Base-by-base conservation (phyloP, 2,329 filamentous ascomycete species). In the Stachybotrys echinatus region DNA sequence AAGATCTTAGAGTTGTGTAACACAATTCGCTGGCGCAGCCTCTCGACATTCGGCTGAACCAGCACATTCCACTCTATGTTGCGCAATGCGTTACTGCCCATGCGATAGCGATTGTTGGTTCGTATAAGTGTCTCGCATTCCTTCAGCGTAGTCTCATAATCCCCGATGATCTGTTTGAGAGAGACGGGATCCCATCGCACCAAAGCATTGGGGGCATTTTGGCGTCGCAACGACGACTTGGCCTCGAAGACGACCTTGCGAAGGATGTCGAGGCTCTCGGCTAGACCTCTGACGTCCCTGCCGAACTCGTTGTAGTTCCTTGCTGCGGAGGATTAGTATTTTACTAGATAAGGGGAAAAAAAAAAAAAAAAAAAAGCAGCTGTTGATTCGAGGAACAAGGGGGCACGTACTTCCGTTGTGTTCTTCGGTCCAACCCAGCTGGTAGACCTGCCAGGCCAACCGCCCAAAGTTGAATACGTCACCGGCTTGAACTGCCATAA, bases 11-110 rank as follows among this genome's bases (percentile, higher is more conserved):
- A 60, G 50, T 65, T 67, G 48, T 70, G 67, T 17, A 69, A 51
- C n/a, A 54, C 51, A 19, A 70, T 65, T 6, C 61, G 57, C 27
- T 58, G 52, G 6, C 66, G 63, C 7, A 70, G 54, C 21, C 59
- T 57, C 19, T 69, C 65, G 21, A 61, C 67, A 14, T 44, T 53
- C 1, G 65, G 65, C 45, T 66, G 63, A 6, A 68, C 64, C 14
- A 68, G 55, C 1, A 64, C 54, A 51, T 70, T 70, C 65, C 65
- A 70, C 49, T 66, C 63, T 20, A 70, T 55, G 51, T 65, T 70
- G 20, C 57, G 57, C 17, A 67, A 23, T 14, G 65, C 59, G 8
- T 58, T 61, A 23, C 50, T 54, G 12, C 57, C 53, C 8, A 52
- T 46, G 10, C 56, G 54, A 50, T 65, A 69, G 3, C 61, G 62